These are phyloP conservation scores for Silene vulgaris DNA, from an alignment of 179 eudicot genomes.

Conservation along the genomic window DNA sequence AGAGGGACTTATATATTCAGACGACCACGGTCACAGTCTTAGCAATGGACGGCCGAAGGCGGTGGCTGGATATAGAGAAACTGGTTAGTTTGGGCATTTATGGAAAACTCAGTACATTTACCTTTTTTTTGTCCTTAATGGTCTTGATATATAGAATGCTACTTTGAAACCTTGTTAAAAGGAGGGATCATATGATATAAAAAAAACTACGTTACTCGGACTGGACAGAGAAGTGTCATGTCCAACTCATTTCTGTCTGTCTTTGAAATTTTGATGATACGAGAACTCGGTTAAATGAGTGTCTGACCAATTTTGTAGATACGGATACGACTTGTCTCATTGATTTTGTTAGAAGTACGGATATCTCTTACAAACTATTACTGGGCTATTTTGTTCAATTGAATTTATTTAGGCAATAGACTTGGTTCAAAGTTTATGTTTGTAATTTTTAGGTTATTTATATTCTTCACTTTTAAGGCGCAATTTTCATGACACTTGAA, in stretches of 20 bases:
- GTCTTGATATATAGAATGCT: neutral
- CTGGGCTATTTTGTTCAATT: constrained; percentile 9
- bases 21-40: constrained; percentile 66
- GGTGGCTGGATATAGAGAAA: constrained; percentile 92
- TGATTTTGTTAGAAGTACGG: too few species aligned
- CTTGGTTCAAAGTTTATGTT: neutral
- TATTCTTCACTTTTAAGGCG: neutral
- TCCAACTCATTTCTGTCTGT: too few species aligned
- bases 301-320: too few species aligned
- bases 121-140: constrained; percentile 2
- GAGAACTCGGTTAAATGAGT: too few species aligned
- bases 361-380: too few species aligned
- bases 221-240: too few species aligned
- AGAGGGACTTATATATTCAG: constrained; percentile 80
- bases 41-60: constrained; percentile 96
- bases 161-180: too few species aligned
- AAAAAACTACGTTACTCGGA: too few species aligned
- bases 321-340: too few species aligned
- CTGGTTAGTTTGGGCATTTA: constrained; percentile 55
- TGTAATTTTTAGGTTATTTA: constrained; percentile 5
- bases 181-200: too few species aligned
- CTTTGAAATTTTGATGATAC: too few species aligned
- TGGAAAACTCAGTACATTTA: constrained; percentile 11
- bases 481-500: neutral
- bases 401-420: neutral